These are phyloP conservation scores for Monilinia fructigena DNA, from an alignment of 2,329 filamentous ascomycete genomes.

Conservation along the genomic window DNA sequence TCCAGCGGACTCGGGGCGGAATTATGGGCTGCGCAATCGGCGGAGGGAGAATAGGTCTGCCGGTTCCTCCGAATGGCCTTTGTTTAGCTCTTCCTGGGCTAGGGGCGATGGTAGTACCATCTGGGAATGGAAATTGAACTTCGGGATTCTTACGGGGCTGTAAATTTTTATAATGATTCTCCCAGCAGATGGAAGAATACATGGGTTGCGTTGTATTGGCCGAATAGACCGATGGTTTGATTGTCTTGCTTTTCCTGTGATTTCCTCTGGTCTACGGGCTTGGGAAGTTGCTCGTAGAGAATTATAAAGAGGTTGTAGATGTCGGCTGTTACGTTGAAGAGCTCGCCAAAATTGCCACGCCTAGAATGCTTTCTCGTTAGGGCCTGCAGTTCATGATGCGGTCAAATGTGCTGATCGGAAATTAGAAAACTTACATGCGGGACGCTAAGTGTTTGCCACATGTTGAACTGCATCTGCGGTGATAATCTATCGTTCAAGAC, in stretches of 20 bases:
- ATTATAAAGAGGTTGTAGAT: constrained; percentile 11
- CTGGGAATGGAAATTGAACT: constrained; percentile 8
- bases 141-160: not conserved
- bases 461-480: not conserved
- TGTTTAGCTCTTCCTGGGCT: not conserved
- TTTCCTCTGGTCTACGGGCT: not conserved
- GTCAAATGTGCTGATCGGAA: too few species aligned
- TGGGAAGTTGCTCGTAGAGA: not conserved
- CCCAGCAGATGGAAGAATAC: not conserved
- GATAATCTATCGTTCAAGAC: not conserved
- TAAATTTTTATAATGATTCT: constrained; percentile 2
- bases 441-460: not conserved
- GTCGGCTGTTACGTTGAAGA: constrained; percentile 11
- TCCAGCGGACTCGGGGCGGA: not conserved
- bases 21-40: not conserved
- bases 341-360: constrained; percentile 3
- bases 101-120: not conserved
- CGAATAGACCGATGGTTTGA: not conserved
- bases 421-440: constrained; percentile 5
- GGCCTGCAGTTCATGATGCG: too few species aligned
- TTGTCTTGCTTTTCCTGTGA: not conserved
- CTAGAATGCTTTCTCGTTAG: not conserved
- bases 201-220: constrained; percentile 12
- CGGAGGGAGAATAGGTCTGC: not conserved
- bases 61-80: not conserved